Evolutionary conservation across 257 asterid species (phyloP).

Genomic region (Nicotiana attenuata): DNA sequence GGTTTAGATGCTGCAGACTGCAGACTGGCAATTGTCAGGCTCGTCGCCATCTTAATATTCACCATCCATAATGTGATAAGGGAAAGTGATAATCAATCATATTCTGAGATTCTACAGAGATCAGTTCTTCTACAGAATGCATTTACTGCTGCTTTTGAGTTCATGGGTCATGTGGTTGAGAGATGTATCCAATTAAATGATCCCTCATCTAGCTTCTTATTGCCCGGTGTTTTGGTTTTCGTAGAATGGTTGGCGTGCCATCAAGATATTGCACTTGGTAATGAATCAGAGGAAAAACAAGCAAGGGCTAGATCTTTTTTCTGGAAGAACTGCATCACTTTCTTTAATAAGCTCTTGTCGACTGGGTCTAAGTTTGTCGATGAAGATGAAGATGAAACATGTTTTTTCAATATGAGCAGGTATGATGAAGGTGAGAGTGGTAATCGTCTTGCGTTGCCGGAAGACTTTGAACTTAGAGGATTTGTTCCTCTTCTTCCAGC

Average conservation of each 20-base stretch:
- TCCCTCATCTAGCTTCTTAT: conserved; percentile 66
- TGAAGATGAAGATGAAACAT: conserved; percentile 79
- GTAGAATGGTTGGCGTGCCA: conserved; percentile 91
- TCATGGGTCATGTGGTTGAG: conserved; percentile 68
- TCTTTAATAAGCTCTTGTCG: conserved; percentile 67
- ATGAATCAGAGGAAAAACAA: conserved; percentile 76
- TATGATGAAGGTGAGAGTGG: conserved; percentile 79
- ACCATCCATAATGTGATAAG: conserved; percentile 71
- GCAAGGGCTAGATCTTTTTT: conserved; percentile 55
- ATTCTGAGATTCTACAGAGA: conserved; percentile 88
- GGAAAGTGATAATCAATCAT: conserved; percentile 82
- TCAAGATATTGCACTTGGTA: conserved; percentile 68
- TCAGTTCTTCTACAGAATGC: conserved; percentile 87
- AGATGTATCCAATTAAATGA: conserved; percentile 78
- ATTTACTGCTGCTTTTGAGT: conserved; percentile 71
- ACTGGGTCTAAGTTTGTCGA: conserved; percentile 45
- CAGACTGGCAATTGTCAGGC: conserved; percentile 63
- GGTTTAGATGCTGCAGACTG: conserved; percentile 71
- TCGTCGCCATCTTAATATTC: conserved; percentile 72
- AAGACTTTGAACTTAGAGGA: conserved; percentile 91
- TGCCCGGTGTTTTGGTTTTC: conserved; percentile 89
- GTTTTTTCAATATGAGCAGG: conserved; percentile 81
- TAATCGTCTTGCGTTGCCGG: conserved; percentile 74
- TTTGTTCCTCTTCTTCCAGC: conserved; percentile 85
- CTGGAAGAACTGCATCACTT: conserved; percentile 65